Base-by-base conservation (phyloP, 2,329 filamentous ascomycete species). In the Ceratocystis ficicola region DNA sequence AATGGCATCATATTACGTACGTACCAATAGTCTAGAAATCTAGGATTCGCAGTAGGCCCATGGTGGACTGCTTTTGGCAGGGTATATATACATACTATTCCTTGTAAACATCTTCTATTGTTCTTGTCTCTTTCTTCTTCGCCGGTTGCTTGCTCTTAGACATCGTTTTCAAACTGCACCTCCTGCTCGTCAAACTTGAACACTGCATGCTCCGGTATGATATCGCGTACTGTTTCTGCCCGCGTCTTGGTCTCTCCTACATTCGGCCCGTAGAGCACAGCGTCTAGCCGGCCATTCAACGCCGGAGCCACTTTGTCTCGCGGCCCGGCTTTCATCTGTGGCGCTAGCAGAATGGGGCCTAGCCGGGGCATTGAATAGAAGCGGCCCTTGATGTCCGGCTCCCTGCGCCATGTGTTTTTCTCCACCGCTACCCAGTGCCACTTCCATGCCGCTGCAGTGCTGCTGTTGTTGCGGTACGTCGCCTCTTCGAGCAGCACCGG, bases 291-390 rank as follows among this genome's bases (percentile, higher is more conserved):
- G 65, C 80, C 83, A 70, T 85, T 85, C 20, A 85, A 75, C 63
- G 79, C 79, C 72, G 66, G 61, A 17, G 62, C 36, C 28, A 63
- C 59, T 36, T 66, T 65, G 44, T 66, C 64, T 10, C 65, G 62
- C 44, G 78, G 68, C 17, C 75, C 74, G 3, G 72, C 72, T 50
- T 77, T 72, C 67, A 77, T 77, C 4, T 72, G 72, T 1, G 70
- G 71, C 8, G 75, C 74, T 50, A 80, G 75, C 64, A 83, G 73
- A 65, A 83, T 77, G 17, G 77, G 76, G 72, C 82, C 79, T 44
- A 85, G 75, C 67, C 77, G 76, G 66, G 78, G 73, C n/a, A 80
- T 80, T 17, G 82, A 79, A 73, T 85, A 84, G 73, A 84, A 84
- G n/a, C 82, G 76, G 63, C 82, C 82, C 66, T 77, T 76, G 63